Percentiles rank a stretch among this genome's conserved stretches.
Evolutionary conservation across 306 rosid genomes (phyloP).

Genomic region (Malus sieversii): DNA sequence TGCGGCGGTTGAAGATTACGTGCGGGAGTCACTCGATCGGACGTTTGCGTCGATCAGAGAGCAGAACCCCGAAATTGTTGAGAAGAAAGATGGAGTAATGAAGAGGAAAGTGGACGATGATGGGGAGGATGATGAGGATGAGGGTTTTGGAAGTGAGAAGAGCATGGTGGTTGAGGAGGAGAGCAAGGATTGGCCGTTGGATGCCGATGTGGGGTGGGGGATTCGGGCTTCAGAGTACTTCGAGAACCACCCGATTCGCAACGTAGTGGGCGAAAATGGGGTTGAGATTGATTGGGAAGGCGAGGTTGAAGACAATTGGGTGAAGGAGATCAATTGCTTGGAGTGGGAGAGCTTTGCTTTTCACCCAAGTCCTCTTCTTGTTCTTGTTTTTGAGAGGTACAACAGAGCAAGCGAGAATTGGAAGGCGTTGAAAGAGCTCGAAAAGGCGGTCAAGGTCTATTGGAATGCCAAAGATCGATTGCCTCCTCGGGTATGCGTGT

Average conservation of each 20-base stretch:
- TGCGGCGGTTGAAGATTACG: slow-evolving; percentile 56
- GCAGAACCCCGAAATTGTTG: slow-evolving; percentile 39
- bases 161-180: slow-evolving; percentile 75
- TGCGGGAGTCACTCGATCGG: slow-evolving; percentile 48
- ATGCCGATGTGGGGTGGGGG: slow-evolving; percentile 97
- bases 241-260: slow-evolving; percentile 71
- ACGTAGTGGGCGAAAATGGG: slow-evolving; percentile 73
- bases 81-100: slow-evolving; percentile 38
- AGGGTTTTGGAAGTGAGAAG: slow-evolving; percentile 21
- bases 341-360: slow-evolving; percentile 96
- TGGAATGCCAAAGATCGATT: slow-evolving; percentile 78
- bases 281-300: slow-evolving; percentile 93
- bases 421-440: slow-evolving; percentile 85
- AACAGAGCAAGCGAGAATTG: slow-evolving; percentile 80
- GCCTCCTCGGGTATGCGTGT: slow-evolving; percentile 70
- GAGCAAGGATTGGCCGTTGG: slow-evolving; percentile 72
- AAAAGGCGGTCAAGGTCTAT: slow-evolving; percentile 75
- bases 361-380: slow-evolving; percentile 89
- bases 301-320: slow-evolving; percentile 82
- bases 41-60: slow-evolving; percentile 58
- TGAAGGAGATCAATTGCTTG: slow-evolving; percentile 85
- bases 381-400: slow-evolving; percentile 83
- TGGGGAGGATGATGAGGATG: slow-evolving; percentile 20
- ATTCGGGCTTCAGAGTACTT: slow-evolving; percentile 85
- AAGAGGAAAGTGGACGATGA: slow-evolving; percentile 34